Base-by-base conservation (phyloP, 805 yeast genomes). In the Candida loeiensis region DNA sequence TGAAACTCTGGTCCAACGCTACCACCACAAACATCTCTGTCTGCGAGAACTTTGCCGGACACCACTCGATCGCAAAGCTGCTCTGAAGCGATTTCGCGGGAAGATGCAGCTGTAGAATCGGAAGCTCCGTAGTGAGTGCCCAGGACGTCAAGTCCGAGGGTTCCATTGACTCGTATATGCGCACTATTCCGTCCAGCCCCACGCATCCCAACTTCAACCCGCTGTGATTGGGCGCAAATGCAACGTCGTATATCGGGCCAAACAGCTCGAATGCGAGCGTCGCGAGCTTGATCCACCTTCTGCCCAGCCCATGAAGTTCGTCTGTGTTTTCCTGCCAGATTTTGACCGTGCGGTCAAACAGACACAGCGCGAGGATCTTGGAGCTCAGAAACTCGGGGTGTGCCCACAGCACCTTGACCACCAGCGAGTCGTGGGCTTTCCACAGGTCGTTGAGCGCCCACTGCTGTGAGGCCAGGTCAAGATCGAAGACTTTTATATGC, bases 341-440 rank as follows among this genome's bases (percentile, higher is more conserved):
- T 54, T 85, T 85, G 20, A 91, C 79, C 0, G 95, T 85, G 39
- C 95, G 75, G 55, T 93, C 99, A 60, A 84, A 88, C 1, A 96
- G 86, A 25, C 90, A 89, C 18, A 93, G 79, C 1, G 95, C 95
- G 17, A 93, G 61, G 3, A 93, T 68, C 54, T 86, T 86, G 6
- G 96, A 95, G 44, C 64, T 61, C 18, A 66, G 61, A 61, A 80
- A 89, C 59, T 91, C 95, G 2, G 99, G 99, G 37, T 87, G 84
- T 1, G 98, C 96, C 95, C 96, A 93, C 34, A 80, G 79, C 7
- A 93, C 71, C 49, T 83, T 78, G 15, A 88, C 85, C 18, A 93
- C 77, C 43, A 89, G 77, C 6, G 95, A 80, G 52, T 93, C 96
- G 57, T 93, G 99, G 0, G 98, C 98, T 49, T 85, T 85, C 95